These are phyloP conservation scores for Pseudopyricularia javanii DNA, from an alignment of 2,329 filamentous ascomycete species.

Conservation along the genomic window DNA sequence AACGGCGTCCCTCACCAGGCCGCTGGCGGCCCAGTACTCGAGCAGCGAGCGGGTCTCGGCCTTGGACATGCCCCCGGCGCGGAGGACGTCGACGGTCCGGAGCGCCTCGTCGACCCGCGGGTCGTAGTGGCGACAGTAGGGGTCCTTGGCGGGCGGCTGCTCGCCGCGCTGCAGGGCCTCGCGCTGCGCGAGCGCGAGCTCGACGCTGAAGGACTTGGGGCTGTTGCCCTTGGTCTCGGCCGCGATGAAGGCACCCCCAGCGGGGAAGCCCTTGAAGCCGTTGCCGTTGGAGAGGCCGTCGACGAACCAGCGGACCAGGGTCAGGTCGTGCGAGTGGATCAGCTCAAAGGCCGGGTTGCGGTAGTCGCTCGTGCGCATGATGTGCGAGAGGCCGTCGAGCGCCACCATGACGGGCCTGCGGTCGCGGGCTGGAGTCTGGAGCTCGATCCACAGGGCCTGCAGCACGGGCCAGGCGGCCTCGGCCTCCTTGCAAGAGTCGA, in stretches of 20 bases:
- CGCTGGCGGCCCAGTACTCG: constrained; percentile 89
- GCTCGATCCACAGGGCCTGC: constrained; percentile 68
- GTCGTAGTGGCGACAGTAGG: constrained; percentile 45
- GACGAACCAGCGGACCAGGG: constrained; percentile 62
- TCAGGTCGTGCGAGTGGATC: constrained; percentile 79
- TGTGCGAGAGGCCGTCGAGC: constrained; percentile 68
- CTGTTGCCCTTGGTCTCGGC: constrained; percentile 63
- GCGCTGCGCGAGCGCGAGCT: constrained; percentile 52
- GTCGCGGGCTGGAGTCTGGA: constrained; percentile 34
- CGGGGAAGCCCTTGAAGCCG: constrained; percentile 29
- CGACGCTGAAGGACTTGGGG: constrained; percentile 51
- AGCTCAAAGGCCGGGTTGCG: constrained; percentile 54
- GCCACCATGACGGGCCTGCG: constrained; percentile 55
- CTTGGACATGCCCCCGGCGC: constrained; percentile 57
- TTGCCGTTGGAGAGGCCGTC: constrained; percentile 44
- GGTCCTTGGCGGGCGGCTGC: constrained; percentile 28
- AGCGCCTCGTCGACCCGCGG: constrained; percentile 40
- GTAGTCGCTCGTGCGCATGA: constrained; percentile 72
- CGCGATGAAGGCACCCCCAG: constrained; percentile 70
- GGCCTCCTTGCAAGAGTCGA: constrained; percentile 58
- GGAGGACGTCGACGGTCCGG: constrained; percentile 35
- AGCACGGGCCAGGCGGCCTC: constrained; percentile 74
- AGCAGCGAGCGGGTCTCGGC: constrained; percentile 66
- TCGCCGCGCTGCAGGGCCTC: constrained; percentile 24
- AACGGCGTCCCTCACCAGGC: constrained; percentile 59